Evolutionary conservation across 2,329 filamentous ascomycete species (phyloP).

Genomic region (Diaporthe caulivora): DNA sequence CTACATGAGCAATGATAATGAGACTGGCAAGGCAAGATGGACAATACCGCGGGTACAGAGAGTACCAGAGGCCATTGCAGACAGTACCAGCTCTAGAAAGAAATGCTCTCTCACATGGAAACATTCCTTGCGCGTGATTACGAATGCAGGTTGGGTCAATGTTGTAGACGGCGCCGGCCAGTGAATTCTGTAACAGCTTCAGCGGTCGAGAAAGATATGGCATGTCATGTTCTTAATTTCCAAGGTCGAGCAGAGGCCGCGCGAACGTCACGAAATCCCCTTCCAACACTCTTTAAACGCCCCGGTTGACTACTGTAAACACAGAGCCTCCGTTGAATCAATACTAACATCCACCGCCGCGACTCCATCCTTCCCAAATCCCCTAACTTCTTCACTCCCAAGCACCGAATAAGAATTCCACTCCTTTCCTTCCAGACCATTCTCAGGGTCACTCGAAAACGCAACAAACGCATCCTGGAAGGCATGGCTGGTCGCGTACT

Average conservation of each 20-base stretch:
- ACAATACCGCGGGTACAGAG: not conserved
- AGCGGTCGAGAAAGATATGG: too few relatives aligned
- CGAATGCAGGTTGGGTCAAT: not conserved
- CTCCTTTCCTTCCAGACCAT: not conserved
- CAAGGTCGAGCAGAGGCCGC: too few relatives aligned
- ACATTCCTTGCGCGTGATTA: not conserved
- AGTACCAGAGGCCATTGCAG: not conserved
- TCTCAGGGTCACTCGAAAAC: not conserved
- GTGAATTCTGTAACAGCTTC: not conserved
- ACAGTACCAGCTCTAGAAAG: not conserved
- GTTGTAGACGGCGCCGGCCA: not conserved
- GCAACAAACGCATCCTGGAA: conserved; percentile 33
- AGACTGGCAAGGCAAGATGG: not conserved
- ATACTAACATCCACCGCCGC: conserved; percentile 17
- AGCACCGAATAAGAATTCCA: conserved; percentile 11
- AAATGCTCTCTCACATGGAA: not conserved
- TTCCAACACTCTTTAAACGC: not conserved
- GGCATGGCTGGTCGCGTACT: conserved; percentile 31
- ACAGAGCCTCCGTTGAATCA: conserved; percentile 58
- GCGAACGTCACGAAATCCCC: too few relatives aligned
- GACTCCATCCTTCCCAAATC: conserved; percentile 7
- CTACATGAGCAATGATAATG: not conserved
- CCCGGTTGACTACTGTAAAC: conserved; percentile 62
- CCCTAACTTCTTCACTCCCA: conserved; percentile 18
- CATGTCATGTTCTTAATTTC: too few relatives aligned